These are phyloP conservation scores for Neopestalotiopsis sp. DNA, from an alignment of 2,329 filamentous ascomycete genomes.

Conservation along the genomic window DNA sequence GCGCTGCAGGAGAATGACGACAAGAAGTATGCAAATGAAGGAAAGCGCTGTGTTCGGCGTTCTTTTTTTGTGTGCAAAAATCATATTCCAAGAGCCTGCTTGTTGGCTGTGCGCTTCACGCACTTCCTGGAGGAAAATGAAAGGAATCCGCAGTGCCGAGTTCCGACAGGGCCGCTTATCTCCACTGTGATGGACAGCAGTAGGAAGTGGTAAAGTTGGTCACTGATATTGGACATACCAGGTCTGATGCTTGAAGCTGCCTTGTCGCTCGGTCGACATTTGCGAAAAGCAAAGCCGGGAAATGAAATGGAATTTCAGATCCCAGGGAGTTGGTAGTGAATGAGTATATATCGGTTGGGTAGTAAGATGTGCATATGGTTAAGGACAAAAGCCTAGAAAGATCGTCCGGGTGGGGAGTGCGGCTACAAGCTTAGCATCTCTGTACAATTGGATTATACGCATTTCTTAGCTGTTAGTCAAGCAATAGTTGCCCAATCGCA, in stretches of 20 bases:
- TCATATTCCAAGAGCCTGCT: neutral
- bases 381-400: neutral
- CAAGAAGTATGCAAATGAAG: neutral
- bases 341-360: neutral
- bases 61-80: neutral
- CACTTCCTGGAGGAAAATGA: neutral
- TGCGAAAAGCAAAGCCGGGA: neutral
- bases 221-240: neutral
- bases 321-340: neutral
- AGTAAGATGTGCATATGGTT: neutral
- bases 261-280: neutral
- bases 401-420: neutral
- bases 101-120: neutral
- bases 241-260: neutral
- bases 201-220: neutral
- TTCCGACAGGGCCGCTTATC: neutral
- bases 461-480: neutral
- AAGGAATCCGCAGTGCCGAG: slow-evolving; percentile 7
- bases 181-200: neutral
- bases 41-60: neutral
- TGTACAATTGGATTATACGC: no score
- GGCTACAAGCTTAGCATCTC: neutral
- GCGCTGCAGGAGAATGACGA: neutral
- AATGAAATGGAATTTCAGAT: neutral
- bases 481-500: neutral